phyloP scores from a whole-genome alignment of 2,329 filamentous ascomycete species.

The Cladophialophora yegresii region DNA sequence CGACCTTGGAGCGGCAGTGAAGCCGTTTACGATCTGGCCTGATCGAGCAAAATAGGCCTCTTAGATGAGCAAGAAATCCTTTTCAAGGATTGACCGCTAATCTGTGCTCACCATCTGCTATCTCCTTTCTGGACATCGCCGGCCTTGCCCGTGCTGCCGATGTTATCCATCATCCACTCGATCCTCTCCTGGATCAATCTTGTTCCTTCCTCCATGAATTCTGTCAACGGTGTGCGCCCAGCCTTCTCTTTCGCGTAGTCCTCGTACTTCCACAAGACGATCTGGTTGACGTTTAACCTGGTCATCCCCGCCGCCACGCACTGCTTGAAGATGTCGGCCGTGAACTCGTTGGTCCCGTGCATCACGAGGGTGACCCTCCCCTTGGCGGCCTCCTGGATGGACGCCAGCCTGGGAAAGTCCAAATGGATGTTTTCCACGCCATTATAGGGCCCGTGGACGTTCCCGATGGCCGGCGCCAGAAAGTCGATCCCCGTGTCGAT shows the following conservation, averaged over 20 bases:
- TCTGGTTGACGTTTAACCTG: conserved; percentile 62
- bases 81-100: neutral
- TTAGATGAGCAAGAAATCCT: neutral
- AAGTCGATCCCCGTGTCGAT: conserved; percentile 71
- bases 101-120: neutral
- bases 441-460: conserved; percentile 74
- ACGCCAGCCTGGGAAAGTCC: conserved; percentile 47
- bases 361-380: conserved; percentile 56
- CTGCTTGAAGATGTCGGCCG: conserved; percentile 56
- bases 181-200: conserved; percentile 58
- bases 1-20: neutral
- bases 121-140: conserved; percentile 25
- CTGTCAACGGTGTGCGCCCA: conserved; percentile 55
- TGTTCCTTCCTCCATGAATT: conserved; percentile 58
- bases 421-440: conserved; percentile 33
- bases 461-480: conserved; percentile 73
- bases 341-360: conserved; percentile 62
- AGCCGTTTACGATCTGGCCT: no score
- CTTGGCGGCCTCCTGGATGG: conserved; percentile 54
- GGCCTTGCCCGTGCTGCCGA: conserved; percentile 46
- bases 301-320: conserved; percentile 59
- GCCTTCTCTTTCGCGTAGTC: conserved; percentile 54
- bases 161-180: conserved; percentile 59
- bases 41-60: neutral
- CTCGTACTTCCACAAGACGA: conserved; percentile 50